Evolutionary conservation across 306 rosid species (phyloP).

Genomic region (Pyrus communis): DNA sequence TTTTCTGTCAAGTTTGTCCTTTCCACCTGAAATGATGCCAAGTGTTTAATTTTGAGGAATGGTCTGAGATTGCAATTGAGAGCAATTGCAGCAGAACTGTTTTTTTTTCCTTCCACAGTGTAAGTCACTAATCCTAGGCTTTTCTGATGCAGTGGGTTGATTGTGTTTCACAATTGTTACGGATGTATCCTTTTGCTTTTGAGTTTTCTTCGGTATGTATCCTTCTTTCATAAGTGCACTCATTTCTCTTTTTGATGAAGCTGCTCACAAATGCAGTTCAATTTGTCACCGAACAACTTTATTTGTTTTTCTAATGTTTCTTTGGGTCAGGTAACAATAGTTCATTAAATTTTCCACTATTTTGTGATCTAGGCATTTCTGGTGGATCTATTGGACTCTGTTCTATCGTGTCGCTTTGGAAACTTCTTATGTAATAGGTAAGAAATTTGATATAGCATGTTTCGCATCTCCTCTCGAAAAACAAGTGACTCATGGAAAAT

Average conservation of each 20-base stretch:
- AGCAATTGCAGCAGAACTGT: background rate
- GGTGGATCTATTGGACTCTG: slow-evolving; percentile 80
- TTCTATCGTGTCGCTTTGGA: slow-evolving; percentile 91
- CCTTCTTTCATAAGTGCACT: slow-evolving; percentile 8
- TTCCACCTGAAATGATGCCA: background rate
- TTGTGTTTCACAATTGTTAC: slow-evolving; percentile 84
- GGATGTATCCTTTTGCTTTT: slow-evolving; percentile 94
- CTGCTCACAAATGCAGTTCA: background rate
- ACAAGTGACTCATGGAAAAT: background rate
- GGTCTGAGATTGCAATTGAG: background rate
- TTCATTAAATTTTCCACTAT: slow-evolving; percentile 7
- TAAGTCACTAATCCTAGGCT: background rate
- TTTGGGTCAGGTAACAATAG: background rate
- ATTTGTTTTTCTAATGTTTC: background rate
- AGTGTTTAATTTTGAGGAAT: background rate
- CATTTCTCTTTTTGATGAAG: background rate
- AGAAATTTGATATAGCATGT: background rate
- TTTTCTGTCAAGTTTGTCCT: background rate
- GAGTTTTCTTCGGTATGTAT: slow-evolving; percentile 82
- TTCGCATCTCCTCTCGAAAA: background rate
- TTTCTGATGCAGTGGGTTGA: slow-evolving; percentile 82
- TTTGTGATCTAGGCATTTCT: slow-evolving; percentile 61
- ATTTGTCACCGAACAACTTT: background rate
- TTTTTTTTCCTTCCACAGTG: background rate
- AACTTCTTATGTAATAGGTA: slow-evolving; percentile 96